A percentile compares a stretch with the other conserved stretches of the same genome.
These are phyloP conservation scores for Geotrichum klebahnii DNA, from an alignment of 1,139 yeast species.

Conservation along the genomic window DNA sequence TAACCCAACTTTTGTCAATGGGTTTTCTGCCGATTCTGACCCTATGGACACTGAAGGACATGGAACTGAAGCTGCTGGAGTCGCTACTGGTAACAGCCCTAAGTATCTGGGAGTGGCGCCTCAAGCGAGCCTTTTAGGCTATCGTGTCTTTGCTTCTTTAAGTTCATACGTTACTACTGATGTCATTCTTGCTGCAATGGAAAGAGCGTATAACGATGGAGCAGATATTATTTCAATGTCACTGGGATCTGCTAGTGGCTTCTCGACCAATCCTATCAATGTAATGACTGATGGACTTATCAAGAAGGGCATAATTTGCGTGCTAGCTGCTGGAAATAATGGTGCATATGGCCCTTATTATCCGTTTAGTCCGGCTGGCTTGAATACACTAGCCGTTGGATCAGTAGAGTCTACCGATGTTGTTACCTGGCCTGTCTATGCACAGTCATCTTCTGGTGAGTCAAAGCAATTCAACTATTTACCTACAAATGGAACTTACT, in stretches of 20 bases:
- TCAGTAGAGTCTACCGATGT: constrained; percentile 4
- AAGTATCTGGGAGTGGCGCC: constrained; percentile 50
- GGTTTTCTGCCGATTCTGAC: constrained; percentile 19
- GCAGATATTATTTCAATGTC: constrained; percentile 28
- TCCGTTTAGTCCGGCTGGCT: constrained; percentile 6
- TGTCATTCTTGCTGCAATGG: constrained; percentile 25
- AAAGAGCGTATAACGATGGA: constrained; percentile 24
- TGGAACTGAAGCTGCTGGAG: constrained; percentile 62
- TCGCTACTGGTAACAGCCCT: constrained; percentile 46
- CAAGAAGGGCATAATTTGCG: constrained; percentile 12
- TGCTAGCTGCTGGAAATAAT: constrained; percentile 18
- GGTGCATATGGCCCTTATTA: constrained; percentile 17
- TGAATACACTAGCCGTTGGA: constrained; percentile 12
- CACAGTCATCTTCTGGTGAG: constrained; percentile 5
- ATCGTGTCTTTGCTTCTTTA: constrained; percentile 25
- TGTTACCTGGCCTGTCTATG: constrained; percentile 19
- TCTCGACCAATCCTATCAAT: constrained; percentile 1
- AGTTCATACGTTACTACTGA: constrained; percentile 20
- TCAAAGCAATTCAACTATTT: constrained; percentile 6
- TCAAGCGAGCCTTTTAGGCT: constrained; percentile 26
- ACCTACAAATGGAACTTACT: constrained; percentile 10
- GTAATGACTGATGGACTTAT: constrained; percentile 1
- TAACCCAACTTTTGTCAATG: constrained; percentile 2
- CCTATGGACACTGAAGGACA: constrained; percentile 43
- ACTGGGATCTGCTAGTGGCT: constrained; percentile 13